Conservation (phyloP, 1,284 basidiomycete genomes). For the Tylopilus sp. region DNA sequence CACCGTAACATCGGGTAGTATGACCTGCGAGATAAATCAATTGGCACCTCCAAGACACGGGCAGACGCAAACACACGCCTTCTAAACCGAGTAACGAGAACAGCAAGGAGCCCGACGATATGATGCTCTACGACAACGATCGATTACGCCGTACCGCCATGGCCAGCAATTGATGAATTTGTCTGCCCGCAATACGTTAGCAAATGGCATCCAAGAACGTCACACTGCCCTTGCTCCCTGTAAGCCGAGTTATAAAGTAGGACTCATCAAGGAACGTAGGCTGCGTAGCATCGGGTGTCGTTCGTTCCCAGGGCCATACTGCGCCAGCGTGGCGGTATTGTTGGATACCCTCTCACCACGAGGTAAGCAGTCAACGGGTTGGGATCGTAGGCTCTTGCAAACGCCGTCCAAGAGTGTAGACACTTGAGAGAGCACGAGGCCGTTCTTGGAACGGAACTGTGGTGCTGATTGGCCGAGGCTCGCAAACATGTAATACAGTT, state of each 20-base stretch:
- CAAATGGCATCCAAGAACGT: slow-evolving; percentile 22
- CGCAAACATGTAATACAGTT: slow-evolving; percentile 52
- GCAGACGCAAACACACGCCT: too few species aligned
- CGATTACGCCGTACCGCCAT: too few species aligned
- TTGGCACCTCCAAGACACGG: too few species aligned
- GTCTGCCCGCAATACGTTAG: slow-evolving; percentile 14
- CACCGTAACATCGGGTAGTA: too few species aligned
- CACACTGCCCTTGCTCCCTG: slow-evolving; percentile 21
- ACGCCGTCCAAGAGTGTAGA: slow-evolving; percentile 51
- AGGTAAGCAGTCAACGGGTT: slow-evolving; percentile 52
- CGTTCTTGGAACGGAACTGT: slow-evolving; percentile 51
- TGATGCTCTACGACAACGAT: too few species aligned
- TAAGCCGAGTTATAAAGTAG: slow-evolving; percentile 18
- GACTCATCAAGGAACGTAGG: slow-evolving; percentile 20
- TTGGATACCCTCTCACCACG: slow-evolving; percentile 41
- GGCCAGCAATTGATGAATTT: too few species aligned
- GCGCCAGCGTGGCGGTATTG: slow-evolving; percentile 11
- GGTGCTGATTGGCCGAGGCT: slow-evolving; percentile 42
- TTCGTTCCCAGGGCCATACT: slow-evolving; percentile 10
- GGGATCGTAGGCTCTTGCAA: slow-evolving; percentile 53
- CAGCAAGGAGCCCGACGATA: too few species aligned
- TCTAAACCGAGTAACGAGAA: too few species aligned
- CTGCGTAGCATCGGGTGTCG: slow-evolving; percentile 11
- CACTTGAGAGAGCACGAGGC: slow-evolving; percentile 51
- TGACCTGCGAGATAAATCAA: too few species aligned